These are phyloP conservation scores for Clarireedia monteithiana DNA, from an alignment of 2,329 filamentous ascomycete species.

Conservation along the genomic window DNA sequence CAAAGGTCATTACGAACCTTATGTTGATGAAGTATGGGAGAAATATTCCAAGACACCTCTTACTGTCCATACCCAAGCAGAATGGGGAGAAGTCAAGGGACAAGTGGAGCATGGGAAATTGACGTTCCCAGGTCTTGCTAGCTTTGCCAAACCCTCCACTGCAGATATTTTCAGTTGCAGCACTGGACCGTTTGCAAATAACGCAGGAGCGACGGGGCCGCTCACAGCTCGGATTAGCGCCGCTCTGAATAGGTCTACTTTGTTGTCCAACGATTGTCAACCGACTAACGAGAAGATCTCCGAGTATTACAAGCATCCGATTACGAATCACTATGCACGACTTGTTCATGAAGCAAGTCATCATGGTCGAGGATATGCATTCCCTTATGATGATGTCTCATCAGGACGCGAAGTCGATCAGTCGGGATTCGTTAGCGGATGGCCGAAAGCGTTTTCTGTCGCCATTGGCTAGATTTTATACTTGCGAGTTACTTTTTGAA, in stretches of 20 bases:
- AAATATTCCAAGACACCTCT: slow-evolving; percentile 35
- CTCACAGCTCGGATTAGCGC: slow-evolving; percentile 21
- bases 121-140: slow-evolving; percentile 35
- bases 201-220: slow-evolving; percentile 14
- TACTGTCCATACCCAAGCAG: slow-evolving; percentile 55
- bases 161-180: slow-evolving; percentile 61
- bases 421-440: slow-evolving; percentile 40
- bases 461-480: slow-evolving; percentile 3
- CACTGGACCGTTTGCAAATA: slow-evolving; percentile 49
- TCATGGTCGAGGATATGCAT: slow-evolving; percentile 56
- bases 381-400: slow-evolving; percentile 62
- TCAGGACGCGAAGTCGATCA: slow-evolving; percentile 49
- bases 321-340: slow-evolving; percentile 58
- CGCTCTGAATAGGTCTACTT: slow-evolving; percentile 22
- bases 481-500: not conserved
- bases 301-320: slow-evolving; percentile 43
- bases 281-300: slow-evolving; percentile 40
- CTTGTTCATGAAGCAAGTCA: slow-evolving; percentile 53
- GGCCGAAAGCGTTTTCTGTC: slow-evolving; percentile 4
- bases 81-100: slow-evolving; percentile 45
- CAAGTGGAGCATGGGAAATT: slow-evolving; percentile 31
- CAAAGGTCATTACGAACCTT: slow-evolving; percentile 36
- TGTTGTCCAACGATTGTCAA: slow-evolving; percentile 36
- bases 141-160: slow-evolving; percentile 49
- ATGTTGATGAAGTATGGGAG: slow-evolving; percentile 38